Evolutionary conservation across 2,329 filamentous ascomycete species (phyloP), one percentile per base, ranked within the genome.

Genomic region (Tolypocladium album): DNA sequence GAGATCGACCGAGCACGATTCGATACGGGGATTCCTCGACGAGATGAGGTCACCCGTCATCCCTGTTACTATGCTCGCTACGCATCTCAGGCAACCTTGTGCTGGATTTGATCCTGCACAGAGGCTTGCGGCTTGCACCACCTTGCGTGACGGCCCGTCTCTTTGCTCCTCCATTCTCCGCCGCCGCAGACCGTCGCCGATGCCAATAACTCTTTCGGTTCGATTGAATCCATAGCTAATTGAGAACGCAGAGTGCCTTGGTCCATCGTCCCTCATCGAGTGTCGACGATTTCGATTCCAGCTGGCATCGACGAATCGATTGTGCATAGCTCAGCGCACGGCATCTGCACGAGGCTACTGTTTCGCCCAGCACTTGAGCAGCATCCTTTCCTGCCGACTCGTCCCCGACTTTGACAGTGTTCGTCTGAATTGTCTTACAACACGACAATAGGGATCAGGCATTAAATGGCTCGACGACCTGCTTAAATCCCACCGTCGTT

Each of bases 391-490:
- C n/a, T 58, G 55, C 57, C 55, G 20, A 40, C 40, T 17, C 17
- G 6, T 7, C 4, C 38, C 20, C 57, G 57, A 40, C 57, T 47
- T 47, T 53, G 43, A 53, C 45, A 55, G 39, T 47, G 60, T 61
- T 58, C 57, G 61, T 53, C 58, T 61, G 47, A 58, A 66, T 64
- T 57, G 59, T 64, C 61, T 66, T 50, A 58, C 55, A 62, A 61
- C 56, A 65, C 63, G 63, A 64, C 60, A 58, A 59, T 60, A 63
- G 57, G 55, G 57, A 61, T 60, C 55, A 65, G 60, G 59, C 64
- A 60, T 69, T 73, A 71, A 69, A 75, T 75, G 72, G 72, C 71
- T 67, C 61, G 61, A 63, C 65, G 58, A 60, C 64, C 61, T 61
- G 61, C 67, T 58, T 72, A 65, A 60, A 60, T 52, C 38, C 36